Base-by-base conservation (phyloP, 345 rosid genomes). In the Alliaria petiolata region DNA sequence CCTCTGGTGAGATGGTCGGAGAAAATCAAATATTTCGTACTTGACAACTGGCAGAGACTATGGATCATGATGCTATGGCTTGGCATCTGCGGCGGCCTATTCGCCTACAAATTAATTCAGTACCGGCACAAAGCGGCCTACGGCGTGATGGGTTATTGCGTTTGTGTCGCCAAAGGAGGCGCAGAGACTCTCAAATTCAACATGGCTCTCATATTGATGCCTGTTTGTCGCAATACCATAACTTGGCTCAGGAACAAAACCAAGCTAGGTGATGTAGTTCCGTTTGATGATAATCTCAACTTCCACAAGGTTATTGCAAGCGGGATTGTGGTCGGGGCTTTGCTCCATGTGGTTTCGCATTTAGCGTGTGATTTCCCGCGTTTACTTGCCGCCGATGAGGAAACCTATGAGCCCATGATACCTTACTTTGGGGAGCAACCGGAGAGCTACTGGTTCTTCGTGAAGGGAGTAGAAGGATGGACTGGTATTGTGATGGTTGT, bases 181-280 rank as follows among this genome's bases (percentile, higher is more conserved):
- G 98, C 93, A 1, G 98, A 92, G 84, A 89, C 88, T 0, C 86
- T 81, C 28, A 91, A 89, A 58, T 86, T 91, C 89, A 91, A 91
- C 78, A 91, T 91, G 97, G 96, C 96, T 31, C 79, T 91, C 64
- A 89, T 91, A 47, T 68, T 91, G 30, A 63, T 89, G 3, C 96
- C 97, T 2, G 90, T 89, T 10, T 91, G 96, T 77, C 81, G 97
- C 3, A 91, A 91, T 72, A 89, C 93, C 60, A 91, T 91, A 34
- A 91, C 97, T 39, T 89, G 97, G 97, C 89, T 91, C 7, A 77
- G 97, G 72, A 89, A 87, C 86, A 91, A 89, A 79, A 89, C 93
- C 40, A 89, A 85, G 78, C 60, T 92, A 57, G 90, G 98, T 1
- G 64, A 49, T 14, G 82, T 68, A 3, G 93, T 92, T 34, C 98